Percentiles rank a stretch among this genome's conserved stretches.
Conservation (phyloP, 2,329 filamentous ascomycete species). For the Alternaria dauci region DNA sequence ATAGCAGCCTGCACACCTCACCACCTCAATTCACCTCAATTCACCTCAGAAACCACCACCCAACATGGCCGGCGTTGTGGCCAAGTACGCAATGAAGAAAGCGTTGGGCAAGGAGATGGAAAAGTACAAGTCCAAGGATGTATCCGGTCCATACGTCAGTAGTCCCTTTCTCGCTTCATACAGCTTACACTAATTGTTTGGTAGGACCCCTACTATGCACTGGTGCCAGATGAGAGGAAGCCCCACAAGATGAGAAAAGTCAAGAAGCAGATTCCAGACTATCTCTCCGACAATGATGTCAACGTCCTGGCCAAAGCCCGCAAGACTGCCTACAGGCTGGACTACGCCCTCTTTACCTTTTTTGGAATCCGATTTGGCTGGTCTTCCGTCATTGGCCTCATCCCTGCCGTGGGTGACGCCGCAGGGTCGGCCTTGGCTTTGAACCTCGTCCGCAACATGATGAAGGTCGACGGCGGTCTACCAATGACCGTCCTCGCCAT, state of each 20-base stretch:
- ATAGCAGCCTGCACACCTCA: conserved; percentile 11
- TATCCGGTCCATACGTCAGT: conserved; percentile 54
- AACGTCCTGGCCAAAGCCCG: conserved; percentile 86
- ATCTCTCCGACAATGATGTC: conserved; percentile 83
- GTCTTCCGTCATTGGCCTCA: conserved; percentile 82
- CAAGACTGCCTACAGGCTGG: conserved; percentile 82
- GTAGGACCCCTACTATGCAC: conserved; percentile 90
- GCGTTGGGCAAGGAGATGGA: conserved; percentile 58
- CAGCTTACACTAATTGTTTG: conserved; percentile 12
- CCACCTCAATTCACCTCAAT: too few species aligned
- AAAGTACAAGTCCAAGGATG: conserved; percentile 57
- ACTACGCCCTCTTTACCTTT: conserved; percentile 83
- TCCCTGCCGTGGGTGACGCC: conserved; percentile 73
- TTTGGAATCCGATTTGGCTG: conserved; percentile 87
- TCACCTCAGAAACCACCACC: conserved; percentile 15
- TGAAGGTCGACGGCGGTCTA: conserved; percentile 78
- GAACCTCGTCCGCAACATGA: conserved; percentile 76
- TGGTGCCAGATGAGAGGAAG: conserved; percentile 75
- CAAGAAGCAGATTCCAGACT: conserved; percentile 83
- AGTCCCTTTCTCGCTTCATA: neutral
- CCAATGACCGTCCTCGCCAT: conserved; percentile 65
- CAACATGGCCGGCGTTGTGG: conserved; percentile 57
- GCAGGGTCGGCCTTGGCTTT: conserved; percentile 59
- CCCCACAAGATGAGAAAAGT: conserved; percentile 81
- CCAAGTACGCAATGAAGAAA: conserved; percentile 61